Evolutionary conservation across 108 stramenopile genomes (phyloP).

Genomic region (Seminavis robusta): DNA sequence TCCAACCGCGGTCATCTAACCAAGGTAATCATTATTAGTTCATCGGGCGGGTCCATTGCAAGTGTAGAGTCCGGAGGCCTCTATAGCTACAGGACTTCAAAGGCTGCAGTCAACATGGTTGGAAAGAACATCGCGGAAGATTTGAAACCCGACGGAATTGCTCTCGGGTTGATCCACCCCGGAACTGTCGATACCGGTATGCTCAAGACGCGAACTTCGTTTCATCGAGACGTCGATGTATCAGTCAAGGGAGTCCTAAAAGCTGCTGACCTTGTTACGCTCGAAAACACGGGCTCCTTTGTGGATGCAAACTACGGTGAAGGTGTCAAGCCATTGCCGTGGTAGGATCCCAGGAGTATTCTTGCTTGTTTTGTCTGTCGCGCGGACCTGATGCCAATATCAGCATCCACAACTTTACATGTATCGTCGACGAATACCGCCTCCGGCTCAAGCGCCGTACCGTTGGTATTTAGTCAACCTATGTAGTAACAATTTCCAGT

Average conservation of each 20-base stretch:
- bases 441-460: too few relatives aligned
- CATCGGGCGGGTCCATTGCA: constrained; percentile 27
- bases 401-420: too few relatives aligned
- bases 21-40: constrained; percentile 22
- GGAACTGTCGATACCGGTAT: constrained; percentile 24
- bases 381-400: too few relatives aligned
- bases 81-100: constrained; percentile 40
- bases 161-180: constrained; percentile 26
- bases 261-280: constrained; percentile 12
- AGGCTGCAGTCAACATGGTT: constrained; percentile 41
- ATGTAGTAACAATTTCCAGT: too few relatives aligned
- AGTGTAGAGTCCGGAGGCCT: constrained; percentile 30
- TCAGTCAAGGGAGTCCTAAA: constrained; percentile 16
- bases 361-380: too few relatives aligned
- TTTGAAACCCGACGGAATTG: constrained; percentile 16
- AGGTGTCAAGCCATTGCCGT: constrained; percentile 21
- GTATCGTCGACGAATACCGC: too few relatives aligned
- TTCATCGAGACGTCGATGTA: constrained; percentile 18
- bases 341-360: too few relatives aligned
- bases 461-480: too few relatives aligned
- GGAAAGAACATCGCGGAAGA: constrained; percentile 30
- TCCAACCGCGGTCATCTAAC: not conserved
- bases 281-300: constrained; percentile 27
- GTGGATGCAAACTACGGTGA: constrained; percentile 34
- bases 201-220: constrained; percentile 1